Percentiles rank a stretch among this genome's conserved stretches.
Conservation (phyloP, 192 early-diverging fungal genomes). For the Coemansia sp. region DNA sequence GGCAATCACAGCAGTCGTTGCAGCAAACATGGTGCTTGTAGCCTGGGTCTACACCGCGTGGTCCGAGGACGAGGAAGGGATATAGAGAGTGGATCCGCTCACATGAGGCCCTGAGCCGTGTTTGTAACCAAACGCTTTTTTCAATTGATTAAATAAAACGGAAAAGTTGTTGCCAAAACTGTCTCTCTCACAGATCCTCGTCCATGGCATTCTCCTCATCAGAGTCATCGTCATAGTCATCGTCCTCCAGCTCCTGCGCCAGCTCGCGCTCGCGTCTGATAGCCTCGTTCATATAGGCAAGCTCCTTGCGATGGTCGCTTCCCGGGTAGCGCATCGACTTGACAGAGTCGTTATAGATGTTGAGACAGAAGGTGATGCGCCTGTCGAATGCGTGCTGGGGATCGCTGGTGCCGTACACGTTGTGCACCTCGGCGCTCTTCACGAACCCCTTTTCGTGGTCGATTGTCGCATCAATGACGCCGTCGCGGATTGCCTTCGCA, state of each 20-base stretch:
- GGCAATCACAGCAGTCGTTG: conserved; percentile 43
- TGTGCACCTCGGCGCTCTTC: conserved; percentile 88
- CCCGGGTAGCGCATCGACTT: conserved; percentile 97
- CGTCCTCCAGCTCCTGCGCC: conserved; percentile 90
- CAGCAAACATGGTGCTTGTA: conserved; percentile 43
- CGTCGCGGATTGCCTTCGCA: conserved; percentile 96
- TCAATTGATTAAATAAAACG: not conserved
- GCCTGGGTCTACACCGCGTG: conserved; percentile 48
- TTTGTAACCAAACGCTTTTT: not conserved
- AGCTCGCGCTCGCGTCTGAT: conserved; percentile 89
- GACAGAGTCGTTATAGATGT: conserved; percentile 95
- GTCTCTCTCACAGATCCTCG: conserved; percentile 28
- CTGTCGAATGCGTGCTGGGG: conserved; percentile 95
- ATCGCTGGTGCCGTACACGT: conserved; percentile 96
- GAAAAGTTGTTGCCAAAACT: too few relatives aligned
- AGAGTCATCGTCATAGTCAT: conserved; percentile 73
- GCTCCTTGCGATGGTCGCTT: conserved; percentile 82
- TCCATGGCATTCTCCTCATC: conserved; percentile 61
- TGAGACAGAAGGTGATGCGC: conserved; percentile 91
- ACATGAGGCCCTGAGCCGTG: too few relatives aligned
- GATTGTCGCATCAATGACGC: conserved; percentile 96
- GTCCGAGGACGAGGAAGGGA: conserved; percentile 20
- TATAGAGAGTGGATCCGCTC: not conserved
- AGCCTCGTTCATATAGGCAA: conserved; percentile 75
- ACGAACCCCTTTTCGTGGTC: conserved; percentile 94